These are phyloP conservation scores for Ustilago cynodontis DNA, from an alignment of 1,284 basidiomycete genomes.

Conservation along the genomic window DNA sequence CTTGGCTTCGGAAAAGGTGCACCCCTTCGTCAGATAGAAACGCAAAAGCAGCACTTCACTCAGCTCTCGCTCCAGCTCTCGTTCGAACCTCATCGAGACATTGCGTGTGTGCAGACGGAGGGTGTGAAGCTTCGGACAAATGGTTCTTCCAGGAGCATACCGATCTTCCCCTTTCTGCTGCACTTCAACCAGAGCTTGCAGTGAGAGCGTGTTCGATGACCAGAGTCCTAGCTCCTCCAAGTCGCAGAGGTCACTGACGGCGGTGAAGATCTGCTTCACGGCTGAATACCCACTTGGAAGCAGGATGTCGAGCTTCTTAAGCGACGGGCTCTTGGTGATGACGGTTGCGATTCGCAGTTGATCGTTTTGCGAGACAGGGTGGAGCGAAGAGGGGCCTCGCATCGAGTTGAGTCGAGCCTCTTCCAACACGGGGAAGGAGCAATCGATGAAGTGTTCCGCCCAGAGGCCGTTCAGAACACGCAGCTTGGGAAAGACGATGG, in stretches of 20 bases:
- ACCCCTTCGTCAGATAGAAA: conserved; percentile 13
- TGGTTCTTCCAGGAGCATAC: not conserved
- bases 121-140: conserved; percentile 8
- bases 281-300: not conserved
- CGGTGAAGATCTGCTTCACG: conserved; percentile 5
- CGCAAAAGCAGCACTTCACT: conserved; percentile 15
- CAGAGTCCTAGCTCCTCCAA: conserved; percentile 24
- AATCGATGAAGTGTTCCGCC: too few species aligned
- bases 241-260: conserved; percentile 9
- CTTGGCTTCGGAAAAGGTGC: conserved; percentile 8
- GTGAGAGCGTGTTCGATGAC: not conserved
- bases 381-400: too few species aligned
- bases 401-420: too few species aligned
- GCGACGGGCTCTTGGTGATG: conserved; percentile 15
- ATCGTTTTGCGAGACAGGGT: not conserved
- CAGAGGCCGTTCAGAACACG: too few species aligned
- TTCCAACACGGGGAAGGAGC: too few species aligned
- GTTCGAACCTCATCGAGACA: not conserved
- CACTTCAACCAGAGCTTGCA: conserved; percentile 1
- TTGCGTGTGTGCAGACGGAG: conserved; percentile 4
- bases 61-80: conserved; percentile 12
- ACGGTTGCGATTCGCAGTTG: conserved; percentile 12
- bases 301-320: conserved; percentile 28
- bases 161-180: not conserved
- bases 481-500: too few species aligned